Conservation (phyloP, 2,329 filamentous ascomycete species). For the Colletotrichum ledebouriae region DNA sequence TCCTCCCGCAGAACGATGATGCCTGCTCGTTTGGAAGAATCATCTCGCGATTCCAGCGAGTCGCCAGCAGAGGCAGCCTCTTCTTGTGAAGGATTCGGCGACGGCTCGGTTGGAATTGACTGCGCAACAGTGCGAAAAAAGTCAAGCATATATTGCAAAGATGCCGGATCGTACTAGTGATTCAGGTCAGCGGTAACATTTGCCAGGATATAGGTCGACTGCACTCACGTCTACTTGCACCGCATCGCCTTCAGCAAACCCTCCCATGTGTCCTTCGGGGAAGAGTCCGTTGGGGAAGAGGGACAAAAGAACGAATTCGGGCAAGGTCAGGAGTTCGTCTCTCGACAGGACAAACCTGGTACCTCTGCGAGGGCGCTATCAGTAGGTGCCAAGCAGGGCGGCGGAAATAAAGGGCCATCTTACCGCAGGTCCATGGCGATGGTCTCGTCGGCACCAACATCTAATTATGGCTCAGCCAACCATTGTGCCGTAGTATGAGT, state of each 20-base stretch:
- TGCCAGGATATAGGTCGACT: neutral
- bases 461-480: slow-evolving; percentile 53
- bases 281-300: slow-evolving; percentile 98
- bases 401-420: slow-evolving; percentile 44
- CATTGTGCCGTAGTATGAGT: neutral
- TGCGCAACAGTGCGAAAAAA: slow-evolving; percentile 97
- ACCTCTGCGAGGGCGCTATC: slow-evolving; percentile 71
- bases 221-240: slow-evolving; percentile 95
- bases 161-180: slow-evolving; percentile 91
- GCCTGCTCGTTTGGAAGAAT: slow-evolving; percentile 89
- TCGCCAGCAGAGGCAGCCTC: slow-evolving; percentile 76
- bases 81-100: slow-evolving; percentile 75
- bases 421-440: slow-evolving; percentile 96
- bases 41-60: slow-evolving; percentile 76
- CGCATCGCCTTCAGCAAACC: slow-evolving; percentile 91
- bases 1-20: slow-evolving; percentile 98
- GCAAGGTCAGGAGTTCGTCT: slow-evolving; percentile 94
- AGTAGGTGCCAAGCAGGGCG: neutral
- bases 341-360: slow-evolving; percentile 93
- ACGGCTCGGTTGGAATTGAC: slow-evolving; percentile 86
- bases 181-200: neutral
- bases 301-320: slow-evolving; percentile 97
- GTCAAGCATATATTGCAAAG: slow-evolving; percentile 98
- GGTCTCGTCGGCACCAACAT: slow-evolving; percentile 91
- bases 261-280: slow-evolving; percentile 94